These are phyloP conservation scores for Tagetes erecta DNA, from an alignment of 129 eudicot species.

Conservation along the genomic window DNA sequence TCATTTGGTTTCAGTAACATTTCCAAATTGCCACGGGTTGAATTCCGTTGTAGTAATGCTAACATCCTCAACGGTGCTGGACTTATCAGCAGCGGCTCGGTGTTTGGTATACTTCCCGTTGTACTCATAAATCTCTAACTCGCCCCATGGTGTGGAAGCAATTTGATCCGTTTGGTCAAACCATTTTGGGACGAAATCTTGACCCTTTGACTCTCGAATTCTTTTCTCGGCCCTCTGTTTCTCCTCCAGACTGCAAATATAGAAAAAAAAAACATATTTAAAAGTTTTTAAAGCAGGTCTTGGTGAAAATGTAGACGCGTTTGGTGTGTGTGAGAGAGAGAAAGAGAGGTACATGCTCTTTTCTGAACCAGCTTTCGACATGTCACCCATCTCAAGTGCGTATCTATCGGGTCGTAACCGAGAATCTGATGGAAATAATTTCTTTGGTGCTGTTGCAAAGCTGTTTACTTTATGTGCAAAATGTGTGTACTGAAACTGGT, in stretches of 20 bases:
- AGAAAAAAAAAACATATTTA: neutral
- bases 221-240: constrained; percentile 92
- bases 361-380: constrained; percentile 84
- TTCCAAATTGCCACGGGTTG: constrained; percentile 85
- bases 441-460: constrained; percentile 87
- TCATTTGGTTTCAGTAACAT: constrained; percentile 41
- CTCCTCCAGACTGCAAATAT: constrained; percentile 67
- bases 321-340: constrained; percentile 16
- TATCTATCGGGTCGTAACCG: constrained; percentile 90
- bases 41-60: constrained; percentile 51
- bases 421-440: constrained; percentile 81
- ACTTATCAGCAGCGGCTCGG: constrained; percentile 58
- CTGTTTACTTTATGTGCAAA: constrained; percentile 95
- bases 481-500: constrained; percentile 81
- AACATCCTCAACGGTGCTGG: constrained; percentile 43
- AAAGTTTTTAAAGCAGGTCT: neutral
- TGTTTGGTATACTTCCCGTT: constrained; percentile 73
- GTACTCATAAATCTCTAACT: constrained; percentile 71
- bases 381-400: constrained; percentile 86
- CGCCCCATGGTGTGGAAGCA: constrained; percentile 96
- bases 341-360: constrained; percentile 71
- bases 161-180: constrained; percentile 65
- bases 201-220: constrained; percentile 67
- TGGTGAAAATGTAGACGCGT: too few species aligned
- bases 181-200: constrained; percentile 70